A percentile compares a stretch with the other conserved stretches of the same genome.
These are phyloP conservation scores for Aschersonia sp. DNA, from an alignment of 2,329 filamentous ascomycete genomes.

Conservation along the genomic window DNA sequence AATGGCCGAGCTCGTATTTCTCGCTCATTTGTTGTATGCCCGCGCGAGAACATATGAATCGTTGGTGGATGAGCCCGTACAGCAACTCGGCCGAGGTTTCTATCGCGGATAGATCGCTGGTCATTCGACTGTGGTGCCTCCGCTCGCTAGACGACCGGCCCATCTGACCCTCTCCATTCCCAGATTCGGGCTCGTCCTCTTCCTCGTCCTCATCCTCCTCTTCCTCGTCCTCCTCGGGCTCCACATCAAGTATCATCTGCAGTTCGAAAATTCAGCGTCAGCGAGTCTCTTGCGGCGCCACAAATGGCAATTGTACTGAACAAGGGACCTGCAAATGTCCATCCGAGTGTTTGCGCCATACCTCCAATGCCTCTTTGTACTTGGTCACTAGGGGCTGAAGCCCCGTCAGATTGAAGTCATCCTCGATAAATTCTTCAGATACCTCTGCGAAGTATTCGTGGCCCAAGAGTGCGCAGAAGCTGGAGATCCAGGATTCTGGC, in stretches of 20 bases:
- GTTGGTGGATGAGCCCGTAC: slow-evolving; percentile 95
- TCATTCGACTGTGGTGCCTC: slow-evolving; percentile 69
- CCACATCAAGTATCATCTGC: slow-evolving; percentile 93
- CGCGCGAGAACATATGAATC: slow-evolving; percentile 90
- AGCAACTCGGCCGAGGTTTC: slow-evolving; percentile 97
- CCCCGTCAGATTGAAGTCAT: slow-evolving; percentile 97
- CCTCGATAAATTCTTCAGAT: slow-evolving; percentile 97
- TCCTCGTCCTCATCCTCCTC: slow-evolving; percentile 69
- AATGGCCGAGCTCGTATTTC: slow-evolving; percentile 95
- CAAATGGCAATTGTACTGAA: too few species aligned
- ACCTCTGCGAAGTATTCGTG: slow-evolving; percentile 99
- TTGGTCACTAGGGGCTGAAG: slow-evolving; percentile 90
- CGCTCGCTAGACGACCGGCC: slow-evolving; percentile 37
- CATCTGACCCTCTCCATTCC: slow-evolving; percentile 36
- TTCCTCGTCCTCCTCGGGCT: slow-evolving; percentile 87
- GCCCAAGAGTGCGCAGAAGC: slow-evolving; percentile 86
- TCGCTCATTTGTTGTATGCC: slow-evolving; percentile 99
- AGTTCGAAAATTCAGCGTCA: not conserved
- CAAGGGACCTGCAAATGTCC: not conserved
- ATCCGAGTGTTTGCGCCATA: slow-evolving; percentile 15
- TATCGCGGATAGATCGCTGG: slow-evolving; percentile 86
- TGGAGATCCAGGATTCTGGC: slow-evolving; percentile 91
- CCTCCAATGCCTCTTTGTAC: slow-evolving; percentile 96
- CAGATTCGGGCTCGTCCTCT: slow-evolving; percentile 58
- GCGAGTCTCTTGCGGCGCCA: not conserved